phyloP scores from a whole-genome alignment of 1,139 yeast species.

The Geotrichum klebahnii region DNA sequence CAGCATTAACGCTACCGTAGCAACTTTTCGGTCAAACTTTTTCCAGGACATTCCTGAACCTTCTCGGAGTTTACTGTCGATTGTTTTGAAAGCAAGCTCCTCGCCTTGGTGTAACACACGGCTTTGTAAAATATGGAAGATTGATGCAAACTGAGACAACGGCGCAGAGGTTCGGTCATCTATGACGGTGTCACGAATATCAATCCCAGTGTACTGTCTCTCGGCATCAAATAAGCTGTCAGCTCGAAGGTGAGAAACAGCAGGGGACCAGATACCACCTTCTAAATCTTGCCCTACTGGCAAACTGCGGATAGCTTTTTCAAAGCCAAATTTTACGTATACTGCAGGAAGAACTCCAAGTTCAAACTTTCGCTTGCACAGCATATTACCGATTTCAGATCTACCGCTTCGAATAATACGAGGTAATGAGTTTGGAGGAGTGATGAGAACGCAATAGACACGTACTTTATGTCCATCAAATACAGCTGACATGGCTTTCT shows the following conservation, averaged over 20 bases:
- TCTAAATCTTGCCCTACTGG: constrained; percentile 74
- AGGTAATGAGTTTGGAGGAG: constrained; percentile 79
- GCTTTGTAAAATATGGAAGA: constrained; percentile 73
- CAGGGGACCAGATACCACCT: constrained; percentile 87
- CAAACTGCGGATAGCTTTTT: constrained; percentile 60
- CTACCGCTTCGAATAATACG: constrained; percentile 80
- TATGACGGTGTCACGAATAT: constrained; percentile 62
- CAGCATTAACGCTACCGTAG: constrained; percentile 63
- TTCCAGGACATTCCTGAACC: constrained; percentile 74
- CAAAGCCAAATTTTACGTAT: constrained; percentile 74
- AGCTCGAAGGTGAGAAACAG: constrained; percentile 56
- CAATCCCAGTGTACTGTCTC: constrained; percentile 70
- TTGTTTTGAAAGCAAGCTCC: constrained; percentile 70
- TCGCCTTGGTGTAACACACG: constrained; percentile 73
- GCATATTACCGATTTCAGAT: constrained; percentile 87
- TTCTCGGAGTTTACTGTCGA: constrained; percentile 44
- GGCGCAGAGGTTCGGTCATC: constrained; percentile 77
- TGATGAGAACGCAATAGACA: constrained; percentile 75
- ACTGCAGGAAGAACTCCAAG: constrained; percentile 73
- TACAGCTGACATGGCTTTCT: constrained; percentile 65
- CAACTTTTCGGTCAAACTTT: constrained; percentile 71
- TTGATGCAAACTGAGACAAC: constrained; percentile 65
- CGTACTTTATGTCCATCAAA: constrained; percentile 69
- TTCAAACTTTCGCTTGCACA: constrained; percentile 76
- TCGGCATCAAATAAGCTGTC: constrained; percentile 48